A percentile compares a stretch with the other conserved stretches of the same genome.
Conservation (phyloP, 192 early-diverging fungal species). For the Coemansia sp. region DNA sequence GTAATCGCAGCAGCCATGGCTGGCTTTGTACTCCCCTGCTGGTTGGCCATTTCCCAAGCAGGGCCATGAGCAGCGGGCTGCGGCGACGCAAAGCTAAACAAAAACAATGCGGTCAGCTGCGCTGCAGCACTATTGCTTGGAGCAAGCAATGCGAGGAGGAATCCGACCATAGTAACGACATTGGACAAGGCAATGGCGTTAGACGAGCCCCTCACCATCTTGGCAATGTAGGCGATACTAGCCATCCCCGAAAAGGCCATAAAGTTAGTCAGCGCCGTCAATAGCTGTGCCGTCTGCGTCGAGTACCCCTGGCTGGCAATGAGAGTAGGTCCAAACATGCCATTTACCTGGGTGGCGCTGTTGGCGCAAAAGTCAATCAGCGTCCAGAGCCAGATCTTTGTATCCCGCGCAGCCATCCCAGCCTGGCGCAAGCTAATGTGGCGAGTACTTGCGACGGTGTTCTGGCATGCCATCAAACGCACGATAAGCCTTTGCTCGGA, state of each 20-base stretch:
- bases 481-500: slow-evolving; percentile 25
- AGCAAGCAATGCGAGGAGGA: slow-evolving; percentile 29
- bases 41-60: slow-evolving; percentile 49
- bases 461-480: slow-evolving; percentile 35
- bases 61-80: slow-evolving; percentile 47
- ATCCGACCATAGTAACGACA: slow-evolving; percentile 19
- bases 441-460: slow-evolving; percentile 31
- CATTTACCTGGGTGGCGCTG: slow-evolving; percentile 44
- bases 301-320: slow-evolving; percentile 47
- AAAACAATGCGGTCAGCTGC: slow-evolving; percentile 30
- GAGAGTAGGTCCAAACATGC: slow-evolving; percentile 50
- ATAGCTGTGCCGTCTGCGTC: slow-evolving; percentile 23
- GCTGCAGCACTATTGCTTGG: not conserved
- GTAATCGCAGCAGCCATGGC: slow-evolving; percentile 45
- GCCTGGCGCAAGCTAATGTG: slow-evolving; percentile 30
- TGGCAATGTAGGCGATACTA: slow-evolving; percentile 33
- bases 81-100: slow-evolving; percentile 53
- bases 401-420: slow-evolving; percentile 18
- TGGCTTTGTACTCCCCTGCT: slow-evolving; percentile 46
- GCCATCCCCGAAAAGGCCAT: slow-evolving; percentile 46
- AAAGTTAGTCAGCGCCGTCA: slow-evolving; percentile 47
- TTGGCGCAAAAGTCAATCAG: slow-evolving; percentile 47
- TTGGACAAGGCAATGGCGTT: slow-evolving; percentile 33
- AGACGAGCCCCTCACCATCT: slow-evolving; percentile 15
- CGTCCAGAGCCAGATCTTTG: slow-evolving; percentile 45